Evolutionary conservation across 805 yeast genomes (phyloP).

Genomic region (Barnettozyma botsteinii): DNA sequence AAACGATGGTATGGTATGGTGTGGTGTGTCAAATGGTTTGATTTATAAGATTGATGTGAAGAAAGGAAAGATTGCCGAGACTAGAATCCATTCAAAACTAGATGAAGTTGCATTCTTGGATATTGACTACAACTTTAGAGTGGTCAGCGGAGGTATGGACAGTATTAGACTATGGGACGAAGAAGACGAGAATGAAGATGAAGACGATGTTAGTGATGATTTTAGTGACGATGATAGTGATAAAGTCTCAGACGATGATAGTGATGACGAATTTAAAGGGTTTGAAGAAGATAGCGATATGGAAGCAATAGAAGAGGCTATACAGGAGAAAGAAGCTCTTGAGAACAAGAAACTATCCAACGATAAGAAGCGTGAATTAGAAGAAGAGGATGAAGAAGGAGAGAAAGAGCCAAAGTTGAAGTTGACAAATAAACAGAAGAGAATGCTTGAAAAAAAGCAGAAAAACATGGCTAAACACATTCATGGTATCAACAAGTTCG

Average conservation of each 20-base stretch:
- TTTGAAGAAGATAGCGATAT: conserved; percentile 19
- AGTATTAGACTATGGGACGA: conserved; percentile 69
- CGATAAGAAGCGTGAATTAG: conserved; percentile 8
- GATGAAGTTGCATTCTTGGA: conserved; percentile 80
- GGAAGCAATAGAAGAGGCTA: conserved; percentile 18
- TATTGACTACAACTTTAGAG: conserved; percentile 72
- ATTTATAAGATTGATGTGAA: conserved; percentile 63
- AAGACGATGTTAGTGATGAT: conserved; percentile 11
- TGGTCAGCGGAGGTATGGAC: conserved; percentile 82
- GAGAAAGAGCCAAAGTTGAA: conserved; percentile 15
- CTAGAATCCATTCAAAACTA: conserved; percentile 54
- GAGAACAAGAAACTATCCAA: conserved; percentile 15
- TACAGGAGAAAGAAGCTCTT: conserved; percentile 10
- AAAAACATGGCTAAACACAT: conserved; percentile 46
- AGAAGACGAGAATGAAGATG: conserved; percentile 19
- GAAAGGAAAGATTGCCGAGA: conserved; percentile 56
- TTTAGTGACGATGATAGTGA: conserved; percentile 6
- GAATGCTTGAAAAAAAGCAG: conserved; percentile 15
- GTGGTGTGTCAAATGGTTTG: conserved; percentile 74
- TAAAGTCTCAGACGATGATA: no score
- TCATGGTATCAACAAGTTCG: conserved; percentile 62
- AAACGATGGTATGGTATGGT: conserved; percentile 55
- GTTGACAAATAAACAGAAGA: conserved; percentile 18
- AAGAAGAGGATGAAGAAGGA: conserved; percentile 9
- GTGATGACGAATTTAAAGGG: conserved; percentile 6